phyloP scores from a whole-genome alignment of 2,329 filamentous ascomycete species.

The Trichoderma sp. region DNA sequence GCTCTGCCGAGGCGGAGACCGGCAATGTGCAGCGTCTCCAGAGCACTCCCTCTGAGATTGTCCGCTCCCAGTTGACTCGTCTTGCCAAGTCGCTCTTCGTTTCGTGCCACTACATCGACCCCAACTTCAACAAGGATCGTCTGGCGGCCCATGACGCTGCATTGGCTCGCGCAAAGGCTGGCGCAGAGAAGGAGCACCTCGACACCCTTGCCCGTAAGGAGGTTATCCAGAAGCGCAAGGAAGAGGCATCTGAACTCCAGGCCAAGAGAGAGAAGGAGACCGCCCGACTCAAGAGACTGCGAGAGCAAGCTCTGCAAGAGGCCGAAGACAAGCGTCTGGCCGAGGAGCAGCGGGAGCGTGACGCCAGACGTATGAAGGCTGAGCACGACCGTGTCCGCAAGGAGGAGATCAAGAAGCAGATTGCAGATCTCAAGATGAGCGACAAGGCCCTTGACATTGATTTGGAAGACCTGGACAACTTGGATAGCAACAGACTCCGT shows the following conservation, averaged over 20 bases:
- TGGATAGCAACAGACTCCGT: slow-evolving; percentile 87
- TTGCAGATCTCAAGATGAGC: slow-evolving; percentile 85
- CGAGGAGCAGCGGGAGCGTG: slow-evolving; percentile 90
- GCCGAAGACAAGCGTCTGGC: slow-evolving; percentile 84
- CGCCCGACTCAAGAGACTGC: slow-evolving; percentile 79
- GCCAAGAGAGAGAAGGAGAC: slow-evolving; percentile 91
- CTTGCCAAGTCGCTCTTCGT: slow-evolving; percentile 88
- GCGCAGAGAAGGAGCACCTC: slow-evolving; percentile 86
- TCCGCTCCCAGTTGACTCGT: slow-evolving; percentile 88
- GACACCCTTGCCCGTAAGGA: slow-evolving; percentile 83
- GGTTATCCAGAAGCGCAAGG: slow-evolving; percentile 94
- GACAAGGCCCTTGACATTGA: slow-evolving; percentile 75
- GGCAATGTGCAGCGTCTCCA: slow-evolving; percentile 90
- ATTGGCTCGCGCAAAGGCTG: slow-evolving; percentile 75
- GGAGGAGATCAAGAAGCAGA: slow-evolving; percentile 89
- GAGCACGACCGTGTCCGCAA: slow-evolving; percentile 87
- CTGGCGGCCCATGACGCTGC: slow-evolving; percentile 76
- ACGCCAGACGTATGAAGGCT: slow-evolving; percentile 78
- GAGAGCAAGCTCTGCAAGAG: slow-evolving; percentile 83
- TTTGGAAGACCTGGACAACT: slow-evolving; percentile 74
- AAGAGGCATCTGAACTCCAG: slow-evolving; percentile 83
- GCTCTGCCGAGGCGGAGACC: slow-evolving; percentile 81
- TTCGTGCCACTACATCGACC: slow-evolving; percentile 94
- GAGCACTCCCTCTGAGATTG: slow-evolving; percentile 96
- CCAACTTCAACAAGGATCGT: slow-evolving; percentile 78